phyloP scores from a whole-genome alignment of 495 filamentous ascomycete genomes.

The Elasticomyces elasticus region DNA sequence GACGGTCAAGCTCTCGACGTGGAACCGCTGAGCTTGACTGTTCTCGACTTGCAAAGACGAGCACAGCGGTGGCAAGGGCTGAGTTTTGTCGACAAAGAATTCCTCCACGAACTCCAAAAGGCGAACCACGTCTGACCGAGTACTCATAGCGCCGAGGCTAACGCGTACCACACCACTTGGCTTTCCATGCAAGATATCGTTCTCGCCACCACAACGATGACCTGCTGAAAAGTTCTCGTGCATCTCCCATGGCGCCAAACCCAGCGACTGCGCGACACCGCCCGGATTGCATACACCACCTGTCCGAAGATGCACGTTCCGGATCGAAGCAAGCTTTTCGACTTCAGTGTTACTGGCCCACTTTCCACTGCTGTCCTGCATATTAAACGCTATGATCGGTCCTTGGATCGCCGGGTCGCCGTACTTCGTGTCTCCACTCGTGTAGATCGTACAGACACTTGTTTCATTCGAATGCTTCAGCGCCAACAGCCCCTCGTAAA shows the following conservation, averaged over 20 bases:
- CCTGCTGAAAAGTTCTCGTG: conserved; percentile 70
- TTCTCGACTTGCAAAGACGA: conserved; percentile 34
- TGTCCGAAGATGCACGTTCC: conserved; percentile 70
- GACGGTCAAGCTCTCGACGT: conserved; percentile 33
- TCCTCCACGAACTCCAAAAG: conserved; percentile 65
- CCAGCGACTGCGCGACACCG: conserved; percentile 59
- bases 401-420: conserved; percentile 47
- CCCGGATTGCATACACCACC: conserved; percentile 89
- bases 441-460: conserved; percentile 59
- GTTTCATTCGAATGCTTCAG: conserved; percentile 60
- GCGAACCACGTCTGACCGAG: conserved; percentile 56
- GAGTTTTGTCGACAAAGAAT: conserved; percentile 50
- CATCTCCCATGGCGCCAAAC: conserved; percentile 67
- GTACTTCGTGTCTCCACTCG: conserved; percentile 32
- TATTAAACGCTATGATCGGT: conserved; percentile 75
- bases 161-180: conserved; percentile 79
- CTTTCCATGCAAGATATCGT: conserved; percentile 70
- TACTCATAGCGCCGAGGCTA: conserved; percentile 85
- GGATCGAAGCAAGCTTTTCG: conserved; percentile 69
- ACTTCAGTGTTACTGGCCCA: conserved; percentile 78
- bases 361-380: conserved; percentile 52
- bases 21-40: conserved; percentile 39
- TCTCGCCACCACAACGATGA: conserved; percentile 53
- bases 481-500: conserved; percentile 48
- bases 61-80: conserved; percentile 1